Percentiles rank a stretch among this genome's conserved stretches.
phyloP scores from a whole-genome alignment of 2,329 filamentous ascomycete species.

The Leptosphaerulina australis region DNA sequence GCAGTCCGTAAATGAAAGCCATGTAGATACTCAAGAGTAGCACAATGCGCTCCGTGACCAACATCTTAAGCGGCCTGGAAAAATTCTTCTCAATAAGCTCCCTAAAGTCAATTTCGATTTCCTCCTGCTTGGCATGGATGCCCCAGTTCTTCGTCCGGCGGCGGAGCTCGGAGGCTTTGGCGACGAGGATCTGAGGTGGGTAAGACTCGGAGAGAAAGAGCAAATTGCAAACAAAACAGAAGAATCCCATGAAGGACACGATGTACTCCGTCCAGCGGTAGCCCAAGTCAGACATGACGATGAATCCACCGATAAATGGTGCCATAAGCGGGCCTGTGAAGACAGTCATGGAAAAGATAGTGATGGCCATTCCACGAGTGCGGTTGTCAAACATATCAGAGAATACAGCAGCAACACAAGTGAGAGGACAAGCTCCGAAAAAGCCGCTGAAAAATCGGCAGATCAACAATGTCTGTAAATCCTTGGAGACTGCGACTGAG shows the following conservation, averaged over 20 bases:
- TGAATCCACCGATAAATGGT: slow-evolving; percentile 63
- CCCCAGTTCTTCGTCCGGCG: slow-evolving; percentile 65
- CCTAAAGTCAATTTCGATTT: slow-evolving; percentile 58
- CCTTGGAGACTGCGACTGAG: slow-evolving; percentile 57
- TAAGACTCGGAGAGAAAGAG: slow-evolving; percentile 65
- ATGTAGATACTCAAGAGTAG: slow-evolving; percentile 45
- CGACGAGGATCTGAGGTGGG: slow-evolving; percentile 62
- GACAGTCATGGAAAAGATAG: slow-evolving; percentile 58
- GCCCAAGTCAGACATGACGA: slow-evolving; percentile 56
- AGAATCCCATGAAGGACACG: slow-evolving; percentile 61
- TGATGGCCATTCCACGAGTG: slow-evolving; percentile 48
- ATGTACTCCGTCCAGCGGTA: slow-evolving; percentile 65
- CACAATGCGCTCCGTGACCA: slow-evolving; percentile 57
- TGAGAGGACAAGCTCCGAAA: slow-evolving; percentile 60
- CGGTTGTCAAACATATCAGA: slow-evolving; percentile 61
- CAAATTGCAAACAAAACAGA: slow-evolving; percentile 56
- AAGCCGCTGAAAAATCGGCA: slow-evolving; percentile 61
- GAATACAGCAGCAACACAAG: slow-evolving; percentile 61
- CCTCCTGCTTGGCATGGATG: slow-evolving; percentile 64
- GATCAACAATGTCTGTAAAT: slow-evolving; percentile 60
- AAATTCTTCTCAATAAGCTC: slow-evolving; percentile 62
- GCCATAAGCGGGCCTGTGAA: slow-evolving; percentile 60
- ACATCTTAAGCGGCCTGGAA: slow-evolving; percentile 56
- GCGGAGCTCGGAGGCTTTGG: slow-evolving; percentile 61
- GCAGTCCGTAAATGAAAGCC: slow-evolving; percentile 63